These are phyloP conservation scores for Coniochaeta sp. DNA, from an alignment of 2,329 filamentous ascomycete species.

Conservation along the genomic window DNA sequence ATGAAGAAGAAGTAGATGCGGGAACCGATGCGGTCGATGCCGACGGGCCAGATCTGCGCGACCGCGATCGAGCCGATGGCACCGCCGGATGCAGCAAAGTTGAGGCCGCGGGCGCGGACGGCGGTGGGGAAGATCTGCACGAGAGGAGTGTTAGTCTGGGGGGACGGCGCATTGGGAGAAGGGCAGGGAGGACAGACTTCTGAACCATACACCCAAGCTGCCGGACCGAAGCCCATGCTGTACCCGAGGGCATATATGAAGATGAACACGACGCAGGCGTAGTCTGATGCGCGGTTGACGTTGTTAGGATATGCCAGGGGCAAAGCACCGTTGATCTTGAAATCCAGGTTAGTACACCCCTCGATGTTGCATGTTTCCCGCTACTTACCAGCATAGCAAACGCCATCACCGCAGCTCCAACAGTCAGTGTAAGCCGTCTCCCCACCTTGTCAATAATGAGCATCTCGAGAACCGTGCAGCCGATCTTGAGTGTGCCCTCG, in stretches of 20 bases:
- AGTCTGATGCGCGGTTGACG: conserved; percentile 38
- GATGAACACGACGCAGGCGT: conserved; percentile 46
- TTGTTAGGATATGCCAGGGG: conserved; percentile 44
- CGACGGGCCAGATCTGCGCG: conserved; percentile 49
- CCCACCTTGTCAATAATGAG: conserved; percentile 48
- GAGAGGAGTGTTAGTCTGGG: background rate
- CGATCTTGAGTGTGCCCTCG: conserved; percentile 51
- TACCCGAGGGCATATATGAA: conserved; percentile 54
- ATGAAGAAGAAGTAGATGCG: conserved; percentile 53
- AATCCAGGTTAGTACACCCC: background rate
- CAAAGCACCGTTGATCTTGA: conserved; percentile 45
- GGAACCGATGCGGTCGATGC: conserved; percentile 40
- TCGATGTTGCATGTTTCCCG: background rate
- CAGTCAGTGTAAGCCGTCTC: conserved; percentile 38
- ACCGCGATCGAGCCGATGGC: conserved; percentile 49
- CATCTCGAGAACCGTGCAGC: conserved; percentile 49
- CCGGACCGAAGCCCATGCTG: conserved; percentile 49
- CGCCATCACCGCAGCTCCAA: conserved; percentile 45
- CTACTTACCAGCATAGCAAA: conserved; percentile 42
- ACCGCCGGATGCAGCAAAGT: conserved; percentile 45
- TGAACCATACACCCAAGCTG: conserved; percentile 52
- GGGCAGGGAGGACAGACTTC: conserved; percentile 33
- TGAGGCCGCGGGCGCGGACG: conserved; percentile 48
- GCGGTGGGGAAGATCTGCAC: conserved; percentile 48
- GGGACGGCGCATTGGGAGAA: background rate